phyloP scores from a whole-genome alignment of 2,329 filamentous ascomycete species.

The Pestalotiopsis sp. region DNA sequence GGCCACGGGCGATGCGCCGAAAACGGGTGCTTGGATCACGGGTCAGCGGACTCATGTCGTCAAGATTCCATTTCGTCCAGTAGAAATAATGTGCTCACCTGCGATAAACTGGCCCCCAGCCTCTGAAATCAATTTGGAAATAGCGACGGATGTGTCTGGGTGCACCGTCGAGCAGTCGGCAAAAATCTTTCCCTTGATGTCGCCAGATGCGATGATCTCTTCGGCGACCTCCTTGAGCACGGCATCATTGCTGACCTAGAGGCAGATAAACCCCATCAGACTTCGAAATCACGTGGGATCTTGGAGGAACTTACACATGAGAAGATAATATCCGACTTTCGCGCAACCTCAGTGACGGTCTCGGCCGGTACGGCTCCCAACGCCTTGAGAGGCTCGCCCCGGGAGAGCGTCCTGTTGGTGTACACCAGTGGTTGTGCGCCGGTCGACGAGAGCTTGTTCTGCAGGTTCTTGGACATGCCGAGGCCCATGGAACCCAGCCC shows the following conservation, averaged over 20 bases:
- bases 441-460: constrained; percentile 24
- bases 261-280: neutral
- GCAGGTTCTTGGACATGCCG: constrained; percentile 25
- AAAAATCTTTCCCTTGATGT: constrained; percentile 31
- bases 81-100: constrained; percentile 1
- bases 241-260: constrained; percentile 37
- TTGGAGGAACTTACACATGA: constrained; percentile 27
- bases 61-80: neutral
- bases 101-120: constrained; percentile 36
- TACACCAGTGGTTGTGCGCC: constrained; percentile 32
- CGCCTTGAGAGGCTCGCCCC: constrained; percentile 35
- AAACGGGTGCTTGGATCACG: constrained; percentile 38
- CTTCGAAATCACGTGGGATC: neutral
- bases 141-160: constrained; percentile 33
- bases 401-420: constrained; percentile 42
- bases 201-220: constrained; percentile 22
- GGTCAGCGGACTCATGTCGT: neutral
- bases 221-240: constrained; percentile 28
- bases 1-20: constrained; percentile 45
- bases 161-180: constrained; percentile 35
- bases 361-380: constrained; percentile 35
- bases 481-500: constrained; percentile 29
- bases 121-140: constrained; percentile 34
- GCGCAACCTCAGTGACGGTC: constrained; percentile 27
- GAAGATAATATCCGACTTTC: constrained; percentile 29